These are phyloP conservation scores for Naegleria lovaniensis DNA, from an alignment of 208 protist genomes.

Conservation along the genomic window DNA sequence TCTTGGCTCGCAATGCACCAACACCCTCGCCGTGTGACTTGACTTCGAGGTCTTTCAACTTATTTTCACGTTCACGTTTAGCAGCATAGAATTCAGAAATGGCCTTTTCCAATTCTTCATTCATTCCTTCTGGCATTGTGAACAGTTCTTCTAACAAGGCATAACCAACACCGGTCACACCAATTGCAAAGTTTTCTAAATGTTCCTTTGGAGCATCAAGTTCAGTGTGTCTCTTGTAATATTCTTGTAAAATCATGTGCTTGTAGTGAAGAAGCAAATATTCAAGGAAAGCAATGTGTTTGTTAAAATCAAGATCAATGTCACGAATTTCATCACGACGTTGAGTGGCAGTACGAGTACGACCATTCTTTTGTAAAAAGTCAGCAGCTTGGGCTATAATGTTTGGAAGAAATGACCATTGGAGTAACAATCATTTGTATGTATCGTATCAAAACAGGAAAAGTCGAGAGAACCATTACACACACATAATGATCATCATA, in stretches of 20 bases:
- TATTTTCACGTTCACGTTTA: conserved; percentile 1
- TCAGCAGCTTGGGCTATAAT: conserved; percentile 31
- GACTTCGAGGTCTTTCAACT: background rate
- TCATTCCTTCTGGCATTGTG: conserved; percentile 36
- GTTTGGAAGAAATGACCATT: too few relatives aligned
- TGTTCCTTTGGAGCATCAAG: background rate
- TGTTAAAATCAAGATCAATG: conserved; percentile 44
- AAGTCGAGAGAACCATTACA: too few relatives aligned
- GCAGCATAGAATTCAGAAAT: conserved; percentile 42
- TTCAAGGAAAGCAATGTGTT: conserved; percentile 45
- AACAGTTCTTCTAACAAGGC: conserved; percentile 45
- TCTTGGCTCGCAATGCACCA: background rate
- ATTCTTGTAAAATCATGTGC: conserved; percentile 43
- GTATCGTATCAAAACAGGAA: too few relatives aligned
- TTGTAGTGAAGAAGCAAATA: conserved; percentile 47
- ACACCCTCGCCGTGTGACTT: background rate
- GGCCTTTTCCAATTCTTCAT: conserved; percentile 12
- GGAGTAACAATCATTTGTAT: too few relatives aligned
- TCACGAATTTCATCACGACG: conserved; percentile 37
- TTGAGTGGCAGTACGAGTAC: conserved; percentile 36
- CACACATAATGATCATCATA: too few relatives aligned
- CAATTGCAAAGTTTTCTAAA: conserved; percentile 36
- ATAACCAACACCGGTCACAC: conserved; percentile 38
- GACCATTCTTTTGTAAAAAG: conserved; percentile 42
- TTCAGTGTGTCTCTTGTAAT: conserved; percentile 38